These are phyloP conservation scores for Perkinsus marinus DNA, from an alignment of 169 alveolate genomes.

Conservation along the genomic window DNA sequence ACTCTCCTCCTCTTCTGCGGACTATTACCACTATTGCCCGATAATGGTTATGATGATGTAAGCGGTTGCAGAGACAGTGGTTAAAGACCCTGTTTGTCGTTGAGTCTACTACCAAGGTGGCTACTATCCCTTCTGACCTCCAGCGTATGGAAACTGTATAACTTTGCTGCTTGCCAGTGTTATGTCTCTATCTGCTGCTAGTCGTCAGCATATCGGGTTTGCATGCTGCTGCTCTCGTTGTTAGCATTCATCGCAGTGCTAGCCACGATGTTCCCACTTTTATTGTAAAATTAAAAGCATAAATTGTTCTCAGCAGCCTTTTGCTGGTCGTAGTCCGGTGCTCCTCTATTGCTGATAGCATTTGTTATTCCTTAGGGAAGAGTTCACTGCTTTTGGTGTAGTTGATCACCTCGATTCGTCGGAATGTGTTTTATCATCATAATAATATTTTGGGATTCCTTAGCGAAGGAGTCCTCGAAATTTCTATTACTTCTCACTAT, in stretches of 20 bases:
- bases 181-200: background rate
- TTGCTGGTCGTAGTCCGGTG: no score
- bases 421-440: no score
- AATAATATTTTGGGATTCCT: no score
- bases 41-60: background rate
- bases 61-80: background rate
- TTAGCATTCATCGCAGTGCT: background rate
- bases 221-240: background rate
- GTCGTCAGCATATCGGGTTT: background rate
- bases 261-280: background rate
- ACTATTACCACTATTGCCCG: background rate
- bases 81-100: background rate
- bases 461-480: no score
- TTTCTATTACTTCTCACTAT: no score
- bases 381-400: no score
- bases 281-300: background rate
- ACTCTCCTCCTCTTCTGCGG: background rate
- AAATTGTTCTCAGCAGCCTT: background rate
- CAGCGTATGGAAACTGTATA: no score
- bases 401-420: no score
- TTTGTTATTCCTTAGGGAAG: no score
- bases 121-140: background rate
- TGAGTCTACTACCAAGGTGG: no score
- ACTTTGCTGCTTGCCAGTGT: background rate
- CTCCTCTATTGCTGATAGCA: no score